phyloP scores from a whole-genome alignment of 306 rosid species.

The Quercus gilva region DNA sequence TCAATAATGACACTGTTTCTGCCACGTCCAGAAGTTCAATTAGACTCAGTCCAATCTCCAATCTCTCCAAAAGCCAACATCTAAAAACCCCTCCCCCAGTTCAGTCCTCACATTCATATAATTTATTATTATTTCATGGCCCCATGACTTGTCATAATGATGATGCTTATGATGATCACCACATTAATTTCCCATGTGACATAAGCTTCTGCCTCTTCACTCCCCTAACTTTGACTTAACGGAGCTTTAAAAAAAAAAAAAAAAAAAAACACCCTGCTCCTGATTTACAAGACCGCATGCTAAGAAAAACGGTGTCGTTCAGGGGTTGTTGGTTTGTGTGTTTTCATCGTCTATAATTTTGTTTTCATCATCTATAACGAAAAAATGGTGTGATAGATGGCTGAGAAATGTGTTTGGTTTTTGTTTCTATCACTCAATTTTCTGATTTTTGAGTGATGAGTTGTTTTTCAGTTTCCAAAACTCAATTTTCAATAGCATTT shows the following conservation, averaged over 20 bases:
- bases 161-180: background rate
- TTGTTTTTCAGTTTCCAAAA: too few relatives aligned
- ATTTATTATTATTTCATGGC: background rate
- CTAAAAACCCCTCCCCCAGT: too few relatives aligned
- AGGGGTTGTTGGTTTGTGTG: too few relatives aligned
- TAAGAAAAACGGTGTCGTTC: background rate
- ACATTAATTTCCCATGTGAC: background rate
- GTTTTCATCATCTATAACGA: rapidly evolving
- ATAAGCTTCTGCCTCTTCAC: background rate
- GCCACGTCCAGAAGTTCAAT: background rate
- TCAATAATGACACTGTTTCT: background rate
- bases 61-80: too few relatives aligned
- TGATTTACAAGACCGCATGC: background rate
- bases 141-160: background rate
- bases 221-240: background rate
- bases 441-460: too few relatives aligned
- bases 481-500: too few relatives aligned
- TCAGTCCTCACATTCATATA: too few relatives aligned
- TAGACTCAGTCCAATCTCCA: too few relatives aligned
- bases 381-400: rapidly evolving
- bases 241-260: background rate
- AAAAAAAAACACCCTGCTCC: too few relatives aligned
- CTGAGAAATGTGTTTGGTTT: too few relatives aligned
- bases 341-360: too few relatives aligned
- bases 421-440: too few relatives aligned